These are phyloP conservation scores for Athelia psychrophila DNA, from an alignment of 1,284 basidiomycete species.

Conservation along the genomic window DNA sequence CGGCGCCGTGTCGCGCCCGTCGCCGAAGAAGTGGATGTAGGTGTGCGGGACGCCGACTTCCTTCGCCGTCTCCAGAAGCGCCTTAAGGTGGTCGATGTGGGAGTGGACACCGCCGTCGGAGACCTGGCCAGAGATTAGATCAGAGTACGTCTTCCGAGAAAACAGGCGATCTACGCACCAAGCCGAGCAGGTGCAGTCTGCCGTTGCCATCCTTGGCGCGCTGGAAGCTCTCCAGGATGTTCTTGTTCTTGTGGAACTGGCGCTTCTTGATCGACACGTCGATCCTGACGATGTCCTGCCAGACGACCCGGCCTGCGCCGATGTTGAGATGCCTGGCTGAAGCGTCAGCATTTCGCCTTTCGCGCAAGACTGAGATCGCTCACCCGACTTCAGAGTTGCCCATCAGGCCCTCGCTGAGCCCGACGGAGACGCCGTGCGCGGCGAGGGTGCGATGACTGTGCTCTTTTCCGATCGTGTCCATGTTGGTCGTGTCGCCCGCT, in stretches of 20 bases:
- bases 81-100: slow-evolving; percentile 84
- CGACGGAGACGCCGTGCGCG: slow-evolving; percentile 86
- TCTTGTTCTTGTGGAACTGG: slow-evolving; percentile 78
- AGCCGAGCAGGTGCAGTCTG: slow-evolving; percentile 79
- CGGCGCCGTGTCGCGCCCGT: slow-evolving; percentile 89
- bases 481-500: slow-evolving; percentile 79
- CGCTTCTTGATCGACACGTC: slow-evolving; percentile 87
- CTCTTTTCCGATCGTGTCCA: slow-evolving; percentile 83
- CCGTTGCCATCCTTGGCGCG: slow-evolving; percentile 80
- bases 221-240: slow-evolving; percentile 71
- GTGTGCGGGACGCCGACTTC: slow-evolving; percentile 79
- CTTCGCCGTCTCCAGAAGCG: slow-evolving; percentile 85
- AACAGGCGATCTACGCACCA: slow-evolving; percentile 48
- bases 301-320: slow-evolving; percentile 88
- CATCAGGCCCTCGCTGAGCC: slow-evolving; percentile 89
- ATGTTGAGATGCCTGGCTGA: slow-evolving; percentile 82
- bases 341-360: not conserved
- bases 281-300: slow-evolving; percentile 94
- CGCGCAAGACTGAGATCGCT: not conserved
- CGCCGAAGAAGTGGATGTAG: slow-evolving; percentile 89
- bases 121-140: slow-evolving; percentile 40
- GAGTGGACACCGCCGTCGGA: slow-evolving; percentile 96
- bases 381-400: slow-evolving; percentile 95
- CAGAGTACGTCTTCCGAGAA: not conserved
- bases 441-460: slow-evolving; percentile 58